Percentiles rank a stretch among this genome's conserved stretches.
Evolutionary conservation across 2,329 filamentous ascomycete species (phyloP).

Genomic region (Rhynchosporium graminicola): DNA sequence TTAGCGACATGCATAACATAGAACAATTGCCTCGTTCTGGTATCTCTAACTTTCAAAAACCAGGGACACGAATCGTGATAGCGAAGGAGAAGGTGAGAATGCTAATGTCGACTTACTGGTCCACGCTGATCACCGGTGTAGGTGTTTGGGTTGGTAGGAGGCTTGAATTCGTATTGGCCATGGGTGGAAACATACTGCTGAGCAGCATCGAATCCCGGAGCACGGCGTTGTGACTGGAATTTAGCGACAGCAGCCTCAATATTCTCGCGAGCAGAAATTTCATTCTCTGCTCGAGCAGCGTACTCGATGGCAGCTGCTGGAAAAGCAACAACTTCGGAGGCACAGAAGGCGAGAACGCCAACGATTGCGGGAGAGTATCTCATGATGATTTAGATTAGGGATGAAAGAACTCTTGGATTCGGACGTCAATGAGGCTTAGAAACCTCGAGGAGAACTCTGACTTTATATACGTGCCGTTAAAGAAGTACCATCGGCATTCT

Average conservation of each 20-base stretch:
- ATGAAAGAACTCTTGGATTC: neutral
- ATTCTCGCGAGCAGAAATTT: conserved; percentile 11
- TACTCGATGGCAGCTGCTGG: conserved; percentile 28
- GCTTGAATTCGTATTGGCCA: conserved; percentile 41
- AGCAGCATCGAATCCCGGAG: conserved; percentile 18
- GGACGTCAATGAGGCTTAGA: neutral
- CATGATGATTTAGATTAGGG: conserved; percentile 17
- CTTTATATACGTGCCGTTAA: neutral
- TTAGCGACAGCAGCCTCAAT: conserved; percentile 18
- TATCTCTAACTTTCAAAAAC: too few relatives aligned
- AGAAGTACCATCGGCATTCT: neutral
- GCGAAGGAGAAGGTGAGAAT: too few relatives aligned
- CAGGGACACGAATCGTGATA: too few relatives aligned
- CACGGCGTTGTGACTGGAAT: conserved; percentile 3
- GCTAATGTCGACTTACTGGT: neutral
- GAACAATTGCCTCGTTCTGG: too few relatives aligned
- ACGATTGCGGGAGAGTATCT: conserved; percentile 22
- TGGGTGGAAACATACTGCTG: conserved; percentile 28
- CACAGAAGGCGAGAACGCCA: conserved; percentile 19
- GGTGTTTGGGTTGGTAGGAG: conserved; percentile 38
- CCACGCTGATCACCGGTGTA: conserved; percentile 29
- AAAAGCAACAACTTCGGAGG: conserved; percentile 26
- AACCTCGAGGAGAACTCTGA: neutral
- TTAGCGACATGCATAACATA: too few relatives aligned
- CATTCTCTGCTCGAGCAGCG: conserved; percentile 24